A percentile compares a stretch with the other conserved stretches of the same genome.
phyloP scores from a whole-genome alignment of 805 yeast species.

The Cyberlindnera meyerae region DNA sequence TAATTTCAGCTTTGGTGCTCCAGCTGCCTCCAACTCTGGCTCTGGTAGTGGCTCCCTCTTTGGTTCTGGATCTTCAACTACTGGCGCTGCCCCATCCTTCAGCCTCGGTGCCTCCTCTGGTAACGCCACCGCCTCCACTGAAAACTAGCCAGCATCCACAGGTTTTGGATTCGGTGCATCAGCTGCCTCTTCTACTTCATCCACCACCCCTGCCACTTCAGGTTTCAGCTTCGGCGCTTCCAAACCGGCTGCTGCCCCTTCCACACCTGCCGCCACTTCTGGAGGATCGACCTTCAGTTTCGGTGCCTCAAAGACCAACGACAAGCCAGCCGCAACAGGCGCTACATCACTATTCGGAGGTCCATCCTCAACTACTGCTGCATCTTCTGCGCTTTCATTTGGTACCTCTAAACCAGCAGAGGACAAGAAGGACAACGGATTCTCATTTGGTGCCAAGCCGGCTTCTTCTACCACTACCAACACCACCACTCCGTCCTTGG shows the following conservation, averaged over 20 bases:
- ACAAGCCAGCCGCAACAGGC: too few relatives aligned
- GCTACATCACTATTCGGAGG: too few relatives aligned
- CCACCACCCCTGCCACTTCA: constrained; percentile 5
- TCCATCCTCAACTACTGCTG: too few relatives aligned
- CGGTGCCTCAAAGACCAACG: constrained; percentile 1
- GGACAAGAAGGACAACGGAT: constrained; percentile 10
- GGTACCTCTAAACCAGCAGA: constrained; percentile 7
- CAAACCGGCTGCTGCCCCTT: background rate
- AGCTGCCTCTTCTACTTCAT: background rate
- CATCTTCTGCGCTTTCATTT: background rate
- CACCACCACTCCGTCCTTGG: too few relatives aligned
- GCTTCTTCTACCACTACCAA: too few relatives aligned
- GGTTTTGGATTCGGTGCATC: constrained; percentile 23
- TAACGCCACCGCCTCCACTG: background rate
- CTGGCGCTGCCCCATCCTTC: constrained; percentile 4
- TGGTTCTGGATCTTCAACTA: too few relatives aligned
- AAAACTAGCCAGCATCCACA: background rate
- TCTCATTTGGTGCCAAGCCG: constrained; percentile 16
- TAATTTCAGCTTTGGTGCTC: constrained; percentile 17
- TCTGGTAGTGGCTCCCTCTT: too few relatives aligned
- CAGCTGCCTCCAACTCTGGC: too few relatives aligned
- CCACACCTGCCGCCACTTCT: background rate
- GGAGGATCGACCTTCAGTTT: background rate
- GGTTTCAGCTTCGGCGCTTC: constrained; percentile 27
- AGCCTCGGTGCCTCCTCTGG: constrained; percentile 4